Conservation (phyloP, 192 early-diverging fungal species). For the Coemansia sp. region DNA sequence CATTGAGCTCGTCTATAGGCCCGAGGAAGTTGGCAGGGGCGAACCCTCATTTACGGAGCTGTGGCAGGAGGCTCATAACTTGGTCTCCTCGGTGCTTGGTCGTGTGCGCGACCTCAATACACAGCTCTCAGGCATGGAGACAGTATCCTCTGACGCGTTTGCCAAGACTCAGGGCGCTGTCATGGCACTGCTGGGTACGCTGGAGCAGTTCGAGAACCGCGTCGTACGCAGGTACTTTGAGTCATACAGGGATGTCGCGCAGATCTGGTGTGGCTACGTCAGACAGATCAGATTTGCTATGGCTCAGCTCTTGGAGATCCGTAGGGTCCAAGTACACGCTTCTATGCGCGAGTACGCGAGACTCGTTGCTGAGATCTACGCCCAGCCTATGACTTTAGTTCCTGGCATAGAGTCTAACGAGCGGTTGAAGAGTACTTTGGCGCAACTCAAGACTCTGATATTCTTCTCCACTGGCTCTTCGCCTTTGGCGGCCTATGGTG, state of each 20-base stretch:
- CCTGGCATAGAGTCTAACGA: constrained; percentile 6
- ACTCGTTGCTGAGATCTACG: constrained; percentile 21
- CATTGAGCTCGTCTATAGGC: constrained; percentile 54
- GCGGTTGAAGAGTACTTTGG: constrained; percentile 11
- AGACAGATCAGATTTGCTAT: constrained; percentile 26
- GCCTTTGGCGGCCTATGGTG: constrained; percentile 34
- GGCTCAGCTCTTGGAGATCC: constrained; percentile 29
- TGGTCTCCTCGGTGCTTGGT: constrained; percentile 18
- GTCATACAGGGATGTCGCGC: constrained; percentile 48
- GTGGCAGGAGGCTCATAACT: constrained; percentile 50
- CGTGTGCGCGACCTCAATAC: constrained; percentile 18
- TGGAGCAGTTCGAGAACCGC: constrained; percentile 44
- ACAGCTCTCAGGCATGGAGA: not conserved
- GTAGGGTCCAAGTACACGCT: not conserved
- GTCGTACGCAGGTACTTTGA: constrained; percentile 36
- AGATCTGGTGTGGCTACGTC: constrained; percentile 42
- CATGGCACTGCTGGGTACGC: constrained; percentile 27
- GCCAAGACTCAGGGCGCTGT: constrained; percentile 2
- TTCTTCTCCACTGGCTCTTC: constrained; percentile 23
- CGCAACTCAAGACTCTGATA: constrained; percentile 38
- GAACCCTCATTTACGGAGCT: constrained; percentile 42
- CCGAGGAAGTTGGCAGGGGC: not conserved
- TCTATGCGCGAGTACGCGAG: constrained; percentile 13
- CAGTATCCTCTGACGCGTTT: not conserved
- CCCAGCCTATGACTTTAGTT: constrained; percentile 26